Percentiles rank a stretch among this genome's conserved stretches.
These are phyloP conservation scores for Mortierella sp. DNA, from an alignment of 371 early-diverging fungal species.

Conservation along the genomic window DNA sequence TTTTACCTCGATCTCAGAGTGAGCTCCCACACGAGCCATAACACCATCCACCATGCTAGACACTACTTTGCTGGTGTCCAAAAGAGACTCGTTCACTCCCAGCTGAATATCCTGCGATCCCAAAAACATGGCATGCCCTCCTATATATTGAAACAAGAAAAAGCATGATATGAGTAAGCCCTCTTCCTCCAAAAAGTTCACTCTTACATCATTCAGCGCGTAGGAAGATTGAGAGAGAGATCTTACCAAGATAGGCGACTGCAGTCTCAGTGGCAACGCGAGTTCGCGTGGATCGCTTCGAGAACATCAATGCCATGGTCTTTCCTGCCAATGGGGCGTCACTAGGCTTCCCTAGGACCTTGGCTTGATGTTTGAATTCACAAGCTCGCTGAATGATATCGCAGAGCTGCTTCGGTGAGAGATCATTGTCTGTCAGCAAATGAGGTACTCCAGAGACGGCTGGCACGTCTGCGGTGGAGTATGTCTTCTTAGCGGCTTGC, in stretches of 20 bases:
- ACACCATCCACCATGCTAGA: conserved; percentile 95
- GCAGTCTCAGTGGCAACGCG: conserved; percentile 96
- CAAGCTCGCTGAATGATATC: conserved; percentile 44
- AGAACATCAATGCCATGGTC: conserved; percentile 88
- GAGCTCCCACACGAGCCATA: conserved; percentile 91
- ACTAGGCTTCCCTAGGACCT: conserved; percentile 58
- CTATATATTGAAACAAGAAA: conserved; percentile 49
- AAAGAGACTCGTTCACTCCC: conserved; percentile 90
- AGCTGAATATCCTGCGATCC: conserved; percentile 94
- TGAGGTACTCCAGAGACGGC: conserved; percentile 40
- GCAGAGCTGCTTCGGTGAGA: conserved; percentile 38
- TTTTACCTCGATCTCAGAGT: conserved; percentile 84
- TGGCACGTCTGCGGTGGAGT: conserved; percentile 42
- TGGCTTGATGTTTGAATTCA: conserved; percentile 62
- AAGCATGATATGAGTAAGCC: not conserved
- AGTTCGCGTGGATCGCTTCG: conserved; percentile 95
- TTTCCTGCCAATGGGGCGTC: conserved; percentile 75
- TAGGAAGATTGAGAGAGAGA: too few relatives aligned
- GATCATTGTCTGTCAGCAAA: conserved; percentile 51
- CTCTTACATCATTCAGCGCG: too few relatives aligned
- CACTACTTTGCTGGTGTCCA: conserved; percentile 90
- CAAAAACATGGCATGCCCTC: conserved; percentile 94
- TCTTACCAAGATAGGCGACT: conserved; percentile 79
- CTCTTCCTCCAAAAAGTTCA: too few relatives aligned
- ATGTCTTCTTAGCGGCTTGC: conserved; percentile 18